phyloP scores from a whole-genome alignment of 495 filamentous ascomycete genomes.

The Annulohypoxylon stygium region DNA sequence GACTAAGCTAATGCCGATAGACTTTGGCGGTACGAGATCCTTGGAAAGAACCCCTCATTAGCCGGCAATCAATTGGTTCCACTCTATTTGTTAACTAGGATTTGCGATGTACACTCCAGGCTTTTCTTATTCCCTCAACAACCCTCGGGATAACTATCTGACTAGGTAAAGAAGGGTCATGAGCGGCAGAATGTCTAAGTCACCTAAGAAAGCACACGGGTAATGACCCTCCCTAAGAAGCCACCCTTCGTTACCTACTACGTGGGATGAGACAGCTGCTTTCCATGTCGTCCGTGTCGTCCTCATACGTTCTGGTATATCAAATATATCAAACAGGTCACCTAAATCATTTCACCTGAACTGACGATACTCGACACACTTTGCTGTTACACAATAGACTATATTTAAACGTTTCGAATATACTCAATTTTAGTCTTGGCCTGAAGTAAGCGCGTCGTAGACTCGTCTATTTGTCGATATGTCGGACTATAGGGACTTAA shows the following conservation, averaged over 20 bases:
- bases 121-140: constrained; percentile 28
- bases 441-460: constrained; percentile 9
- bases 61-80: constrained; percentile 46
- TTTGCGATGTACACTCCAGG: constrained; percentile 28
- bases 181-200: constrained; percentile 37
- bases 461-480: constrained; percentile 40
- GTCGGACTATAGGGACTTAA: constrained; percentile 57
- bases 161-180: background rate
- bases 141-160: constrained; percentile 38
- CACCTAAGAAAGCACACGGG: background rate
- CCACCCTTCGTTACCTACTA: constrained; percentile 22
- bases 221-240: background rate
- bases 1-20: constrained; percentile 44
- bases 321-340: constrained; percentile 20
- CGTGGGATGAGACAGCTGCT: constrained; percentile 6
- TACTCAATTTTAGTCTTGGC: constrained; percentile 2
- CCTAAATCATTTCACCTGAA: constrained; percentile 4
- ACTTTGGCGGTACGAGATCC: constrained; percentile 31
- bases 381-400: constrained; percentile 23
- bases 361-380: constrained; percentile 12
- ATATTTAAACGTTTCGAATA: constrained; percentile 9
- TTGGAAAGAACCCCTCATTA: constrained; percentile 49
- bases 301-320: constrained; percentile 23
- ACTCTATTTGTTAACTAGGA: constrained; percentile 21
- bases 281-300: constrained; percentile 1